Evolutionary conservation across 2,329 filamentous ascomycete genomes (phyloP).

Genomic region (Cyclaneusma minus): DNA sequence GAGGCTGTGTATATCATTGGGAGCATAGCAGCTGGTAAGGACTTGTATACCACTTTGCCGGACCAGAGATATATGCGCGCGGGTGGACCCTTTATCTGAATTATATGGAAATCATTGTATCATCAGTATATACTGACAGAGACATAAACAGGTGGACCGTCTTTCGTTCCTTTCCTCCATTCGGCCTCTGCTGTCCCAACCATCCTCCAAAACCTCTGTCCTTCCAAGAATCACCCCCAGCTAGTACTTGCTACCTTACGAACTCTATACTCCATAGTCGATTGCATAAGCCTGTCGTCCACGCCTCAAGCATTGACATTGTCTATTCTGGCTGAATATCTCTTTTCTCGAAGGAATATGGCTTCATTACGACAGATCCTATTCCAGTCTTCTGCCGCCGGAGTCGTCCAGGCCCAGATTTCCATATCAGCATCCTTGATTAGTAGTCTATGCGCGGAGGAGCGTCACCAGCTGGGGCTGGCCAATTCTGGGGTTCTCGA

Average conservation of each 20-base stretch:
- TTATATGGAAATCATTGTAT: not conserved
- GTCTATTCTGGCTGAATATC: slow-evolving; percentile 38
- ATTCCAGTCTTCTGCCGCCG: slow-evolving; percentile 34
- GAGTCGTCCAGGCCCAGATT: slow-evolving; percentile 45
- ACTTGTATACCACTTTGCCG: not conserved
- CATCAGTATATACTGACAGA: slow-evolving; percentile 2
- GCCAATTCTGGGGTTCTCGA: slow-evolving; percentile 63
- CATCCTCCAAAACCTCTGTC: slow-evolving; percentile 57
- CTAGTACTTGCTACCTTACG: slow-evolving; percentile 61
- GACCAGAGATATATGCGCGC: not conserved
- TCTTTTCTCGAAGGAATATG: slow-evolving; percentile 50
- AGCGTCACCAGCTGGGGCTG: slow-evolving; percentile 55
- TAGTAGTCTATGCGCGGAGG: slow-evolving; percentile 46
- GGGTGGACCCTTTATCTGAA: not conserved
- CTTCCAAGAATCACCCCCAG: slow-evolving; percentile 43
- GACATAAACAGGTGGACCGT: slow-evolving; percentile 48
- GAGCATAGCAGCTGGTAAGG: slow-evolving; percentile 68
- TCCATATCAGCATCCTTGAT: slow-evolving; percentile 41
- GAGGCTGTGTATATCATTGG: slow-evolving; percentile 76
- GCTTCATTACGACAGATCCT: slow-evolving; percentile 51
- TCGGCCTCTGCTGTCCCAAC: slow-evolving; percentile 50
- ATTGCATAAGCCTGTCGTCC: slow-evolving; percentile 42
- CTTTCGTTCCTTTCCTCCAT: slow-evolving; percentile 62
- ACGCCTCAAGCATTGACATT: slow-evolving; percentile 31
- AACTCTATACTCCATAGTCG: slow-evolving; percentile 55